Evolutionary conservation across 169 alveolate species (phyloP).

Genomic region (Cyclospora cayetanensis): DNA sequence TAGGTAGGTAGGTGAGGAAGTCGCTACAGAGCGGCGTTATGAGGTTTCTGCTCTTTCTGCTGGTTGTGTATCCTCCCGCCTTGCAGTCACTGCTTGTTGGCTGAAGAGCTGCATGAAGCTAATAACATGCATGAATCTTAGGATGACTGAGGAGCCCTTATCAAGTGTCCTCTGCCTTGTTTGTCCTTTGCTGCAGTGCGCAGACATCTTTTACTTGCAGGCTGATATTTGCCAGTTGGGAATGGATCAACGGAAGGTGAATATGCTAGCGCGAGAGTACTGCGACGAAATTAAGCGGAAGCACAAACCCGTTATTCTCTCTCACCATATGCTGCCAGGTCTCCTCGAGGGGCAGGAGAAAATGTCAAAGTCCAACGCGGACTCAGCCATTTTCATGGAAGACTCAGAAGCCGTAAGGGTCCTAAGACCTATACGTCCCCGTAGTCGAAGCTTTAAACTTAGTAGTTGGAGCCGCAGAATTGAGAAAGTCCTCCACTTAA

Average conservation of each 20-base stretch:
- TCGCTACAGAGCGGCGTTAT: too few relatives aligned
- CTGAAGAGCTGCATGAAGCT: too few relatives aligned
- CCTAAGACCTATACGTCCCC: neutral
- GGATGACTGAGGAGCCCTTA: too few relatives aligned
- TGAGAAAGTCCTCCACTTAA: neutral
- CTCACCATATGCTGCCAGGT: conserved; percentile 93
- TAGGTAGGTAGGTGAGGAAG: too few relatives aligned
- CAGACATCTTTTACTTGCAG: conserved; percentile 97
- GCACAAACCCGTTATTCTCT: conserved; percentile 89
- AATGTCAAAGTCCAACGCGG: conserved; percentile 95
- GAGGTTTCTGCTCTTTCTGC: neutral
- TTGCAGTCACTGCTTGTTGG: neutral
- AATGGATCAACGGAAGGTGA: conserved; percentile 99
- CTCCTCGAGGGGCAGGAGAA: conserved; percentile 97
- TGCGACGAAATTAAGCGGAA: conserved; percentile 73
- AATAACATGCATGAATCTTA: too few relatives aligned
- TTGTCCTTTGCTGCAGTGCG: conserved; percentile 92
- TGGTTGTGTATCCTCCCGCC: neutral
- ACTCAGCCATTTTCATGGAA: conserved; percentile 99
- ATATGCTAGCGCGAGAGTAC: conserved; percentile 98
- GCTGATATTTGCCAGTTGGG: conserved; percentile 99
- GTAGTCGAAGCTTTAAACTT: neutral
- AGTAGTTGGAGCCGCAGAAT: neutral
- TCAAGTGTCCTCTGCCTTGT: neutral
- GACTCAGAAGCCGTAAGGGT: conserved; percentile 89